These are phyloP conservation scores for Candida sphagnicola DNA, from an alignment of 805 yeast genomes.

Conservation along the genomic window DNA sequence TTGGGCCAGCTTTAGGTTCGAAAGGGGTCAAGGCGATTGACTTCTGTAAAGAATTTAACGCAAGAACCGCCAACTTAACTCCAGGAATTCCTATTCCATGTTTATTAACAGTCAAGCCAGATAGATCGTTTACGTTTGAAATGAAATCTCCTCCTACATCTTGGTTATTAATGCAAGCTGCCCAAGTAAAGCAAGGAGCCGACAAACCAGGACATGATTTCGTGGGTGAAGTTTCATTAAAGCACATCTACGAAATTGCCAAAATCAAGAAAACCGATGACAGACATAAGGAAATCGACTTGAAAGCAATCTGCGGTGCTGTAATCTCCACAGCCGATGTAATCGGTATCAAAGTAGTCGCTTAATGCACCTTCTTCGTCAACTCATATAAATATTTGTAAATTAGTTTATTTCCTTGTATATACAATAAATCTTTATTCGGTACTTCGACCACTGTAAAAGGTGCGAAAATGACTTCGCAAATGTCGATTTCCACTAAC, in stretches of 20 bases:
- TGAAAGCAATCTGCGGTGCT: constrained; percentile 76
- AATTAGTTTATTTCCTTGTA: constrained; percentile 6
- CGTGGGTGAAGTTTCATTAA: constrained; percentile 69
- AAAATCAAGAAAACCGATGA: constrained; percentile 86
- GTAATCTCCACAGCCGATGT: constrained; percentile 86
- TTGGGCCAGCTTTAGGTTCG: constrained; percentile 97
- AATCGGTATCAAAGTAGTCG: constrained; percentile 80
- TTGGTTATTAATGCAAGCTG: constrained; percentile 78
- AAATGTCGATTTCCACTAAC: no score
- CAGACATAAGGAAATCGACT: constrained; percentile 63
- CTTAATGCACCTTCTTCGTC: constrained; percentile 37
- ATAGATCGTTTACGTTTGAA: constrained; percentile 81
- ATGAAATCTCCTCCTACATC: constrained; percentile 90
- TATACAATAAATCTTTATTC: constrained; percentile 3
- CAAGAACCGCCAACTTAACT: constrained; percentile 82
- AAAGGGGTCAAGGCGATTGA: constrained; percentile 98
- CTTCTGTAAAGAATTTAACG: constrained; percentile 97
- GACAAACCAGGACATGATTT: constrained; percentile 56
- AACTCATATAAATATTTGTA: constrained; percentile 2
- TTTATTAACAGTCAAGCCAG: constrained; percentile 82
- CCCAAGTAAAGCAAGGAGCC: constrained; percentile 76
- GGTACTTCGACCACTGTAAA: no score
- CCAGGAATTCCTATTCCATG: constrained; percentile 93
- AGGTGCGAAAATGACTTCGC: no score
- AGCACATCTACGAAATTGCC: constrained; percentile 93